A percentile compares a stretch with the other conserved stretches of the same genome.
phyloP scores from a whole-genome alignment of 768 basidiomycete genomes.

The Termitomyces sp. region DNA sequence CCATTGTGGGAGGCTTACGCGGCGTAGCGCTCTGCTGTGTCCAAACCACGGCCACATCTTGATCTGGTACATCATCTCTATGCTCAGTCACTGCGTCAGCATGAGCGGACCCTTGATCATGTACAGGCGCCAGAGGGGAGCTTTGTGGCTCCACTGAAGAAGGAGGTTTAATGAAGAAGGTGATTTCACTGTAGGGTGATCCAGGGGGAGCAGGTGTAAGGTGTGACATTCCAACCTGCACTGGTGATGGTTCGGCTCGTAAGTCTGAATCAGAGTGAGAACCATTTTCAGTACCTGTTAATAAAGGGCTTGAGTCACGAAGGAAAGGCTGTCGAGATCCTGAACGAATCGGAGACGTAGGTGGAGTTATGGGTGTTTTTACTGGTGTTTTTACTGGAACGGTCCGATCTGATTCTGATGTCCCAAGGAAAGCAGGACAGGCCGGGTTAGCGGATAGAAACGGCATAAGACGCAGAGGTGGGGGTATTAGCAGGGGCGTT shows the following conservation, averaged over 20 bases:
- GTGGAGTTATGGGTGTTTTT: slow-evolving; percentile 19
- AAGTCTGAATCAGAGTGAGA: not conserved
- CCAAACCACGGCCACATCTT: slow-evolving; percentile 8
- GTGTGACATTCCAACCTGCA: not conserved
- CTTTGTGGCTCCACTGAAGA: slow-evolving; percentile 4
- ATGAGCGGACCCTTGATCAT: not conserved
- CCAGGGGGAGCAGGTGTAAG: not conserved
- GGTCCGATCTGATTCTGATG: not conserved
- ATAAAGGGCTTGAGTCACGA: not conserved
- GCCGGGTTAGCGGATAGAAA: slow-evolving; percentile 6
- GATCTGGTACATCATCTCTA: slow-evolving; percentile 11
- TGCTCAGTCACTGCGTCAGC: not conserved
- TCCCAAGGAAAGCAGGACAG: not conserved
- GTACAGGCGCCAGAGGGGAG: not conserved
- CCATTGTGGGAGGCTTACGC: slow-evolving; percentile 19
- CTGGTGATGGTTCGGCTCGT: not conserved
- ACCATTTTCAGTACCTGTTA: not conserved
- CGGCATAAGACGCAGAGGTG: not conserved
- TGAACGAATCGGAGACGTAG: slow-evolving; percentile 19
- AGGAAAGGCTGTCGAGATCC: not conserved
- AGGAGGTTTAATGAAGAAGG: slow-evolving; percentile 2
- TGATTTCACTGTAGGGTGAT: slow-evolving; percentile 3
- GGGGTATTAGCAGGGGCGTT: slow-evolving; percentile 15
- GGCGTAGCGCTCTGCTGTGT: slow-evolving; percentile 4
- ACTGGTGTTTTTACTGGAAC: not conserved